A percentile compares a stretch with the other conserved stretches of the same genome.
Conservation (phyloP, 352 stramenopile genomes). For the Phytopythium ostracodes region DNA sequence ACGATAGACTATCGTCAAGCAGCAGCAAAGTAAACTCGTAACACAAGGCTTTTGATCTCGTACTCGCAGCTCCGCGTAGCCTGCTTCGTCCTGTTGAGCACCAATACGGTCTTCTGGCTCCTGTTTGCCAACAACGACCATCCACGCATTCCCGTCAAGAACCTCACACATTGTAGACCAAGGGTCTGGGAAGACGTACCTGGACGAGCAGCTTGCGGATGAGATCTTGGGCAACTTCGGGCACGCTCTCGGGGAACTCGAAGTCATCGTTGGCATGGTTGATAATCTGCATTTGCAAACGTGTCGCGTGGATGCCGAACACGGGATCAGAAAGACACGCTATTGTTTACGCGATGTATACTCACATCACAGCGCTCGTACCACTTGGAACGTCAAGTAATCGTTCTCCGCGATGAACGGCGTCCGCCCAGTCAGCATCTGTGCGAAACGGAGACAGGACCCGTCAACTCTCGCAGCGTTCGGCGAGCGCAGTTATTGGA, state of each 20-base stretch:
- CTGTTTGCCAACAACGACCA: constrained; percentile 8
- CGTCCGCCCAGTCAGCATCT: constrained; percentile 82
- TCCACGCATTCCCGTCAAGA: not conserved
- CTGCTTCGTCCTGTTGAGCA: constrained; percentile 58
- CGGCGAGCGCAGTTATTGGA: not conserved
- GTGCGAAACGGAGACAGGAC: too few relatives aligned
- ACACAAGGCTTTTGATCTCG: not conserved
- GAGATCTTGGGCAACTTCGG: constrained; percentile 61
- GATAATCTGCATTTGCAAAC: constrained; percentile 66
- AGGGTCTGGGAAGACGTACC: constrained; percentile 14
- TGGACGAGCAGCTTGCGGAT: constrained; percentile 76
- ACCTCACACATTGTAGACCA: not conserved
- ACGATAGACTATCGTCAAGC: not conserved
- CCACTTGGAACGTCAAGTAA: constrained; percentile 89
- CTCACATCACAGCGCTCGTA: constrained; percentile 15
- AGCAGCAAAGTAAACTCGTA: too few relatives aligned
- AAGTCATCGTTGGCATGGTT: constrained; percentile 76
- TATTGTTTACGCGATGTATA: not conserved
- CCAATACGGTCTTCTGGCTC: constrained; percentile 64
- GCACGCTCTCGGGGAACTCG: constrained; percentile 66
- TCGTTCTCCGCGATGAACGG: constrained; percentile 90
- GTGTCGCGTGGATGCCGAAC: not conserved
- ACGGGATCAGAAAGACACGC: not conserved
- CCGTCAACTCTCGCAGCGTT: too few relatives aligned
- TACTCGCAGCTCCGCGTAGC: constrained; percentile 69